Evolutionary conservation across 2,329 filamentous ascomycete genomes (phyloP).

Genomic region (Phoma sp.): DNA sequence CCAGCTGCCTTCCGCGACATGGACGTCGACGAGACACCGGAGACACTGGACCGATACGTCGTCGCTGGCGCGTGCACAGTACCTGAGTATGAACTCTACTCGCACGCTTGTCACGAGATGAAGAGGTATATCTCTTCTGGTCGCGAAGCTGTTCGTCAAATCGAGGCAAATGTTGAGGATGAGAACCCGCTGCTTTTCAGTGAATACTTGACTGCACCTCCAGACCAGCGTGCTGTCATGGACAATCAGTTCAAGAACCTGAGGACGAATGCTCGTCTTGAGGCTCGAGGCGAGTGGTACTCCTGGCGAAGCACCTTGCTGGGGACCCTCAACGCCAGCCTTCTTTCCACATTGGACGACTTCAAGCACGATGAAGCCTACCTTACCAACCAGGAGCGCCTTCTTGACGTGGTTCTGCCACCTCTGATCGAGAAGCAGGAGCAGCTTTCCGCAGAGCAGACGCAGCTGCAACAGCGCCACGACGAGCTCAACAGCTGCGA

Average conservation of each 20-base stretch:
- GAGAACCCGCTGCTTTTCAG: conserved; percentile 91
- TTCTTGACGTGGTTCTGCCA: conserved; percentile 74
- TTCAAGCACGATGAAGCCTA: conserved; percentile 77
- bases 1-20: conserved; percentile 46
- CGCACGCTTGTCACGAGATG: conserved; percentile 92
- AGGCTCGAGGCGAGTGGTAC: conserved; percentile 98
- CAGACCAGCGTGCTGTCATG: conserved; percentile 85
- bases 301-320: conserved; percentile 93
- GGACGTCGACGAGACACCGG: conserved; percentile 56
- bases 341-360: conserved; percentile 76
- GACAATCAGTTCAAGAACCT: conserved; percentile 98
- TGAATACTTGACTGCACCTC: conserved; percentile 86
- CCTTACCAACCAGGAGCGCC: conserved; percentile 71
- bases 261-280: conserved; percentile 86
- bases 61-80: conserved; percentile 90
- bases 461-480: conserved; percentile 74
- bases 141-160: conserved; percentile 85
- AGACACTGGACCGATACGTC: conserved; percentile 76
- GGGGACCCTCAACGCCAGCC: conserved; percentile 80
- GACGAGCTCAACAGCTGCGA: conserved; percentile 81
- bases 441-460: conserved; percentile 68
- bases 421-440: conserved; percentile 67
- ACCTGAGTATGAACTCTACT: conserved; percentile 92
- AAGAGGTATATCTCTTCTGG: conserved; percentile 98
- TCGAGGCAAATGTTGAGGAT: conserved; percentile 85